phyloP scores from a whole-genome alignment of 495 filamentous ascomycete species.

The Aspergillus heteromorphus region DNA sequence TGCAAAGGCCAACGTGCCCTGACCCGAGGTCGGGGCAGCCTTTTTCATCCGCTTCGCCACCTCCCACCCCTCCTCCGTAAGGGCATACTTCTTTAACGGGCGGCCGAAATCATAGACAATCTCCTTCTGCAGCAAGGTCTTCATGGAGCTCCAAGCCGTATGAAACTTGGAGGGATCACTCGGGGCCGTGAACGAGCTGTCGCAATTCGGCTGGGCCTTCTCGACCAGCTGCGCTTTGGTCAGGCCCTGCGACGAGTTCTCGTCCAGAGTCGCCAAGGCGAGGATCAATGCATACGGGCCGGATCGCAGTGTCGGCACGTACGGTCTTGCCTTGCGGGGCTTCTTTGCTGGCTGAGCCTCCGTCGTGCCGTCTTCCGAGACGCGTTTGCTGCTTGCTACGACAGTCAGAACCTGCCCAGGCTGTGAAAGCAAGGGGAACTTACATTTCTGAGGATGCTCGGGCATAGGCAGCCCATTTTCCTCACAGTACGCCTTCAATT shows the following conservation, averaged over 20 bases:
- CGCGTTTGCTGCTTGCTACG: conserved; percentile 34
- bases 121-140: conserved; percentile 68
- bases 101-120: conserved; percentile 67
- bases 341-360: conserved; percentile 54
- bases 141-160: conserved; percentile 85
- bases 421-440: conserved; percentile 3
- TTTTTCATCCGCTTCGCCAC: conserved; percentile 64
- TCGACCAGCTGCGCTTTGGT: conserved; percentile 67
- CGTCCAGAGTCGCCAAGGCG: conserved; percentile 56
- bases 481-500: conserved; percentile 59
- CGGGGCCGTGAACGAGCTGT: conserved; percentile 68
- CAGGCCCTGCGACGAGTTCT: conserved; percentile 51
- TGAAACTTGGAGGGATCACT: conserved; percentile 64
- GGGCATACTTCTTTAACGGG: conserved; percentile 60
- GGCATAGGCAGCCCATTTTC: conserved; percentile 70
- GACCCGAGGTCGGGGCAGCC: conserved; percentile 25
- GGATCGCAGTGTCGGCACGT: conserved; percentile 66
- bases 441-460: conserved; percentile 41
- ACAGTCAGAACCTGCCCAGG: conserved; percentile 3
- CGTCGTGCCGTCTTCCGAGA: conserved; percentile 34
- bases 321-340: conserved; percentile 57
- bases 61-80: conserved; percentile 78
- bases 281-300: conserved; percentile 71
- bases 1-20: conserved; percentile 17
- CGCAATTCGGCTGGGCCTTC: conserved; percentile 65